Evolutionary conservation across 768 basidiomycete genomes (phyloP), one percentile per base, ranked within the genome.

Genomic region (Grammothele lineata): DNA sequence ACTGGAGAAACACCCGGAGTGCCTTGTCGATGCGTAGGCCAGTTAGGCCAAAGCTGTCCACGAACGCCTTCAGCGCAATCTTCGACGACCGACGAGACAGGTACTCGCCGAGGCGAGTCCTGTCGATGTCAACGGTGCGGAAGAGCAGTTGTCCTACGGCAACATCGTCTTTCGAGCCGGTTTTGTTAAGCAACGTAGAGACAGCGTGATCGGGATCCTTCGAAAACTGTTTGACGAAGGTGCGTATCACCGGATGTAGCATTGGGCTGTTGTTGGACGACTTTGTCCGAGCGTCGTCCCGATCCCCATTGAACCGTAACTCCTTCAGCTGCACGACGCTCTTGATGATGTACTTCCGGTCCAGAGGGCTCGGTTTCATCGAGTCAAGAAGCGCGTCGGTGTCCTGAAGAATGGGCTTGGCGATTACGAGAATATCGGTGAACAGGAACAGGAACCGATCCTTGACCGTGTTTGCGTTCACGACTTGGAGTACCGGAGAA

Each of bases 401-500:
- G 36, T 87, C 83, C 30, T 80, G 77, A 44, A 82, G 70, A 49
- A 93, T 74, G 11, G 93, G 93, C 65, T 98, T 98, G 33, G 94
- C 86, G 55, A 98, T 80, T 64, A 98, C 78, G 45, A 98, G 79
- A 43, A 98, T 78, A 64, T 99, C 96, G 64, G 73, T 92, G 77
- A 99, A 99, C n/a, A 98, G 77, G 72, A 98, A 94, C 9, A 98
- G 77, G 70, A 92, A 91, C 10, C 96, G 84, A 60, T 97, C 93
- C 66, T 98, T 97, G 64, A 93, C 87, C 0, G 89, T 93, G 65
- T 95, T 87, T 34, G 83, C 76, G 66, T 96, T 92, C 56, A 92
- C 92, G 12, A 98, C 92, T 67, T 99, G 96, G 5, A 95, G 72
- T 6, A 95, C 88, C 1, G 92, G 86, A 3, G 87, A 86, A 1